Evolutionary conservation across 2,329 filamentous ascomycete genomes (phyloP).

Genomic region (Neophaeococcomyces aloes): DNA sequence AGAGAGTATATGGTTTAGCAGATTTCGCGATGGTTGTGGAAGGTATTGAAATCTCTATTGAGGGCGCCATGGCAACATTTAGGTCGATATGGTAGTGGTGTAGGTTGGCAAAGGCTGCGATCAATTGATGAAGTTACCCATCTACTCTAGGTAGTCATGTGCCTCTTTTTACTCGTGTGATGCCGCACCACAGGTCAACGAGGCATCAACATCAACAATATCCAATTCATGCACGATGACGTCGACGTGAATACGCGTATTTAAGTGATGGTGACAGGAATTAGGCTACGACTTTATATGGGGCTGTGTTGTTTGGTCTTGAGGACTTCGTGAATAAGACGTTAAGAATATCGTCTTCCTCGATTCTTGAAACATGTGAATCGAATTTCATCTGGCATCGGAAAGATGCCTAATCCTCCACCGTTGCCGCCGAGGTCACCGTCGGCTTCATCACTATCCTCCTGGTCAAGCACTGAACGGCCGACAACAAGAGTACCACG

Average conservation of each 20-base stretch:
- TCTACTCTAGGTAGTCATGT: too few species aligned
- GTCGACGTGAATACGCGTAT: conserved; percentile 5
- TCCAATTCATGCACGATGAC: not conserved
- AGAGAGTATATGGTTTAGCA: conserved; percentile 48
- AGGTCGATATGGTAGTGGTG: too few species aligned
- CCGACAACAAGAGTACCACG: not conserved
- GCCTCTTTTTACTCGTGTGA: too few species aligned
- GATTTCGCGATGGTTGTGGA: conserved; percentile 38
- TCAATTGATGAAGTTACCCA: too few species aligned
- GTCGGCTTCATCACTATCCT: conserved; percentile 1
- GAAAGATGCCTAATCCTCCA: conserved; percentile 6
- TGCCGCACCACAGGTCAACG: too few species aligned
- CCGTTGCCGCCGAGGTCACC: conserved; percentile 6
- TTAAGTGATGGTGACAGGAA: not conserved
- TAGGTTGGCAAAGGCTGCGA: too few species aligned
- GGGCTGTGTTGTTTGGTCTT: not conserved
- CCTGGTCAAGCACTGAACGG: conserved; percentile 3
- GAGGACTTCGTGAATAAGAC: too few species aligned
- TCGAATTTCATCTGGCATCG: conserved; percentile 1
- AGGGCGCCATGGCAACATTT: conserved; percentile 30
- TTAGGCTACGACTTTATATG: not conserved
- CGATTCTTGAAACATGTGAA: not conserved
- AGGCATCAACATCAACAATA: too few species aligned
- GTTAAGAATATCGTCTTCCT: not conserved
- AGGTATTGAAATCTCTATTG: conserved; percentile 39